Conservation (phyloP, 1,284 basidiomycete genomes). For the Marasmius tenuissimus region DNA sequence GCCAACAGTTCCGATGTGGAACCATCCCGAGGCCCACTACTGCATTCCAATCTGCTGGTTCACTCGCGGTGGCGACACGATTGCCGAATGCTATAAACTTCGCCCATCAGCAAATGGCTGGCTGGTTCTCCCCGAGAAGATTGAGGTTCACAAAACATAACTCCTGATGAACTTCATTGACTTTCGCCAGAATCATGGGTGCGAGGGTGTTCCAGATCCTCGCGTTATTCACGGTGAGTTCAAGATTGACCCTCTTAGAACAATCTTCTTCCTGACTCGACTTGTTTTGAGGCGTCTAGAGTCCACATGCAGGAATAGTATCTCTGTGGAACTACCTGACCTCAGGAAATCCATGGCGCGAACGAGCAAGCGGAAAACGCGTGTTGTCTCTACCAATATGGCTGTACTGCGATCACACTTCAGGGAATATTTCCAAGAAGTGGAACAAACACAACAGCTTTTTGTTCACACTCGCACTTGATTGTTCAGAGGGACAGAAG, state of each 20-base stretch:
- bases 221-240: not conserved
- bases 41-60: not conserved
- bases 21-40: not conserved
- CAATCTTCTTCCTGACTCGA: not conserved
- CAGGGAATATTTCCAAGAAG: conserved; percentile 13
- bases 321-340: not conserved
- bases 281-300: not conserved
- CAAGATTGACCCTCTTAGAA: not conserved
- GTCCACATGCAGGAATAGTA: not conserved
- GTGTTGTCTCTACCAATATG: not conserved
- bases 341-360: not conserved
- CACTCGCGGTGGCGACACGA: not conserved
- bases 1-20: not conserved
- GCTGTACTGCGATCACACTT: conserved; percentile 15
- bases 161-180: not conserved
- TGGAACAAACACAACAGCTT: conserved; percentile 15
- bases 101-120: not conserved
- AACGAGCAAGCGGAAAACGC: not conserved
- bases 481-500: conserved; percentile 18
- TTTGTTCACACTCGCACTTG: conserved; percentile 21
- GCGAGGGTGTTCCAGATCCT: not conserved
- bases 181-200: not conserved
- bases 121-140: not conserved
- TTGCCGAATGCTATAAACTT: not conserved
- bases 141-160: not conserved